Evolutionary conservation across 495 filamentous ascomycete genomes (phyloP).

Genomic region (Apiosordaria backusii): DNA sequence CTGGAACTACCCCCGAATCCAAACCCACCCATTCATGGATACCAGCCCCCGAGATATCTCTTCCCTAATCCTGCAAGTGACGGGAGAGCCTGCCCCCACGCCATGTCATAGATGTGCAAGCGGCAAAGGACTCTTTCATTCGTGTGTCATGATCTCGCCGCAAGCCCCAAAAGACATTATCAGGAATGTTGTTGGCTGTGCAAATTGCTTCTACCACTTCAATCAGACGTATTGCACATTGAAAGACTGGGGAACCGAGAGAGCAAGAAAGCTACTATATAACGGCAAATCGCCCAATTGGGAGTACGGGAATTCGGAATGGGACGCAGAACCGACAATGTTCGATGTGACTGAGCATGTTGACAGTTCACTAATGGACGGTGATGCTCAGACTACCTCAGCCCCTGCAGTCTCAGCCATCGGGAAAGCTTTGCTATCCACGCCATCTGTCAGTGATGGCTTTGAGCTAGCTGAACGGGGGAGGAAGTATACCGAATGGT

Average conservation of each 20-base stretch:
- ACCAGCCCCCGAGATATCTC: conserved; percentile 27
- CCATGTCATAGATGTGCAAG: conserved; percentile 27
- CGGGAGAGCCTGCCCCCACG: conserved; percentile 24
- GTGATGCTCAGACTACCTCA: background rate
- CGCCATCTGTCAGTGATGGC: background rate
- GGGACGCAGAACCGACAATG: background rate
- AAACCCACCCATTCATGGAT: conserved; percentile 22
- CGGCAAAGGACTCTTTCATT: conserved; percentile 30
- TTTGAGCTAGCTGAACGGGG: background rate
- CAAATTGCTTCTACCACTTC: conserved; percentile 36
- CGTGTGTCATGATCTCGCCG: conserved; percentile 30
- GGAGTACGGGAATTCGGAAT: background rate
- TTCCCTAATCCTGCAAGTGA: conserved; percentile 31
- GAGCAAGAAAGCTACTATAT: conserved; percentile 9
- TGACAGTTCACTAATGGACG: background rate
- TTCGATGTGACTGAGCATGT: background rate
- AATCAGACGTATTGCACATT: conserved; percentile 29
- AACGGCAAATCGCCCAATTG: background rate
- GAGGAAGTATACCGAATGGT: background rate
- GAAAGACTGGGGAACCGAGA: conserved; percentile 25
- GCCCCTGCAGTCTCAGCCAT: background rate
- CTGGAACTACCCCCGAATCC: conserved; percentile 21
- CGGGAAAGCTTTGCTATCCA: too few species aligned
- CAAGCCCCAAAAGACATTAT: conserved; percentile 14
- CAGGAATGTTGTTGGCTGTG: conserved; percentile 23